phyloP scores from a whole-genome alignment of 768 basidiomycete genomes.

The Pulveroboletus ravenelii region DNA sequence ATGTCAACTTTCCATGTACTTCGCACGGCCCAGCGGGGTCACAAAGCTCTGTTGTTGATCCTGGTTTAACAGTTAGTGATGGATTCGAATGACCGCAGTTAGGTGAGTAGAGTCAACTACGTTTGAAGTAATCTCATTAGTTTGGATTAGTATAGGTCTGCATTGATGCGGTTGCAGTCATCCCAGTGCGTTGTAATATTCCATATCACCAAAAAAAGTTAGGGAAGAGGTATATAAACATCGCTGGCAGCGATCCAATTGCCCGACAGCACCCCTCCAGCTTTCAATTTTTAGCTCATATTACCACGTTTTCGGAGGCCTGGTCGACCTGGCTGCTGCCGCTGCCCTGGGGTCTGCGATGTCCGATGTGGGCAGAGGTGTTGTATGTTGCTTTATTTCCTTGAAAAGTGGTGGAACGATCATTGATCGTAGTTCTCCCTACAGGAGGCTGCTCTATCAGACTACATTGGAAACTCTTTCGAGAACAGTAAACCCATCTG shows the following conservation, averaged over 20 bases:
- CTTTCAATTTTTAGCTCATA: too few species aligned
- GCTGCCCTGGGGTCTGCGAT: not conserved
- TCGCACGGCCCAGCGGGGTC: not conserved
- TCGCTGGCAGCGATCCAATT: not conserved
- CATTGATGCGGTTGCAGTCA: too few species aligned
- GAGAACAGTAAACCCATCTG: not conserved
- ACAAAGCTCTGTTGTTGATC: too few species aligned
- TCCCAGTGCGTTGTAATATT: not conserved
- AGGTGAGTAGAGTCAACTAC: too few species aligned
- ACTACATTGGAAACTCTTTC: conserved; percentile 1
- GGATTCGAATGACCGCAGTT: too few species aligned
- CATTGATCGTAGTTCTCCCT: not conserved
- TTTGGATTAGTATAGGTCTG: too few species aligned
- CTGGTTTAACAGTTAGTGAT: too few species aligned
- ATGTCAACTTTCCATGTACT: not conserved
- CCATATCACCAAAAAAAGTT: not conserved
- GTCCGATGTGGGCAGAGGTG: not conserved
- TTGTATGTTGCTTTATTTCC: not conserved
- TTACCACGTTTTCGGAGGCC: not conserved
- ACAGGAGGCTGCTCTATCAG: not conserved
- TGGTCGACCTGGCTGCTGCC: not conserved
- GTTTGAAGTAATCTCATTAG: not conserved
- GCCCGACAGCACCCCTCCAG: too few species aligned
- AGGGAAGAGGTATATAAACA: not conserved
- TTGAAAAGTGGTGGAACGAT: not conserved